phyloP scores from a whole-genome alignment of 805 yeast genomes.

The Schwanniomyces occidentalis region DNA sequence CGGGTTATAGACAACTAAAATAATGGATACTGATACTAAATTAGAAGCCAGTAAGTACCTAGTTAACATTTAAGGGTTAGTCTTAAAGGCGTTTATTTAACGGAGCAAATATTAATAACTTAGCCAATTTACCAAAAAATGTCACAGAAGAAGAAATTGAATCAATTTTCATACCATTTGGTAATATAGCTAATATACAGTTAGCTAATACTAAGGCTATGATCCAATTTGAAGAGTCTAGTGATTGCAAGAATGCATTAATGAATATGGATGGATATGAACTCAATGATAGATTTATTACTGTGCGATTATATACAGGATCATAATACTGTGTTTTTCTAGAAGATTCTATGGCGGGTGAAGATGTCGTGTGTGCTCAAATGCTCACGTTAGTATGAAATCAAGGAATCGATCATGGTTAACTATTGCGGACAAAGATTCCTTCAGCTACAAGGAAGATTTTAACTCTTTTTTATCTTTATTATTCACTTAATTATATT shows the following conservation, averaged over 20 bases:
- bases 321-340: conserved; percentile 5
- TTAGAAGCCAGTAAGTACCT: conserved; percentile 8
- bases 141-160: conserved; percentile 6
- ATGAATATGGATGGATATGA: conserved; percentile 13
- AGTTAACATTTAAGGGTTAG: background rate
- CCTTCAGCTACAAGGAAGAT: no score
- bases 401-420: no score
- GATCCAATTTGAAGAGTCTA: conserved; percentile 10
- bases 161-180: conserved; percentile 12
- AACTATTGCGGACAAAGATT: no score
- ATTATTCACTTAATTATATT: no score
- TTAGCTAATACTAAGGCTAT: conserved; percentile 6
- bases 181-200: conserved; percentile 6
- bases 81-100: background rate
- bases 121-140: conserved; percentile 10
- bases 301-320: conserved; percentile 5
- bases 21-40: conserved; percentile 4
- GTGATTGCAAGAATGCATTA: conserved; percentile 11
- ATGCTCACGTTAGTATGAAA: background rate
- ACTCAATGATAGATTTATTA: conserved; percentile 4
- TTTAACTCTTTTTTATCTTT: no score
- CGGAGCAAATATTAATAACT: conserved; percentile 5
- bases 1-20: no score
- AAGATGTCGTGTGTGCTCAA: conserved; percentile 7
- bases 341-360: conserved; percentile 5